Evolutionary conservation across 2,329 filamentous ascomycete genomes (phyloP).

Genomic region (Aspergillus ruber): DNA sequence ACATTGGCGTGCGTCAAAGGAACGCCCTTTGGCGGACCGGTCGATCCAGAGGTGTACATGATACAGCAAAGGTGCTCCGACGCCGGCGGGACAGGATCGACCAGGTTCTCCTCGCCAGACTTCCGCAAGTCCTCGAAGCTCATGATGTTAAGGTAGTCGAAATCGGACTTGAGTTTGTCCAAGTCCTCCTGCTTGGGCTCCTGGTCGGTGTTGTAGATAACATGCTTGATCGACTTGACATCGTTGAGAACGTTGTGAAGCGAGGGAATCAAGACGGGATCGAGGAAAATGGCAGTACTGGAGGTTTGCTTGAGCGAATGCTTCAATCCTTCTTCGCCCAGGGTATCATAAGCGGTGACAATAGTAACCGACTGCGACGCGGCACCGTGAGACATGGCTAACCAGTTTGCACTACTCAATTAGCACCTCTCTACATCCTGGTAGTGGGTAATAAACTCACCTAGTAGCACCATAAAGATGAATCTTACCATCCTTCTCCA

Average conservation of each 20-base stretch:
- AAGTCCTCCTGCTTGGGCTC: slow-evolving; percentile 49
- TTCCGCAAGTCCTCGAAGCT: slow-evolving; percentile 52
- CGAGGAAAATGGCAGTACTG: slow-evolving; percentile 77
- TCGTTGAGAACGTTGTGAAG: slow-evolving; percentile 51
- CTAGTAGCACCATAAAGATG: slow-evolving; percentile 82
- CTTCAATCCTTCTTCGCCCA: slow-evolving; percentile 75
- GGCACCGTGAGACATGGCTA: slow-evolving; percentile 67
- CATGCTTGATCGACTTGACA: slow-evolving; percentile 49
- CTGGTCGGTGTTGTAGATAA: slow-evolving; percentile 54
- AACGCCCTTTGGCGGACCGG: slow-evolving; percentile 82
- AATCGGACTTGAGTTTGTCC: slow-evolving; percentile 48
- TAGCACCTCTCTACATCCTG: slow-evolving; percentile 2
- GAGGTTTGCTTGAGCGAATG: slow-evolving; percentile 79
- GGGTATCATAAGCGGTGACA: slow-evolving; percentile 90
- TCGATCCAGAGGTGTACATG: slow-evolving; percentile 81
- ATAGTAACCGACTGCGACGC: slow-evolving; percentile 34
- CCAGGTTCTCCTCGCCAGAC: slow-evolving; percentile 58
- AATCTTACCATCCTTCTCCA: slow-evolving; percentile 60
- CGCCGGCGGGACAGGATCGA: slow-evolving; percentile 64
- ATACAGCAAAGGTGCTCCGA: slow-evolving; percentile 75
- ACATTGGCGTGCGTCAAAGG: slow-evolving; percentile 75
- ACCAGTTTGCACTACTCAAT: slow-evolving; percentile 64
- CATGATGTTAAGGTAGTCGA: slow-evolving; percentile 47
- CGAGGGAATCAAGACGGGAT: slow-evolving; percentile 67
- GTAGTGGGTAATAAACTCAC: slow-evolving; percentile 33